These are phyloP conservation scores for Quercus suber DNA, from an alignment of 306 rosid genomes.

Conservation along the genomic window DNA sequence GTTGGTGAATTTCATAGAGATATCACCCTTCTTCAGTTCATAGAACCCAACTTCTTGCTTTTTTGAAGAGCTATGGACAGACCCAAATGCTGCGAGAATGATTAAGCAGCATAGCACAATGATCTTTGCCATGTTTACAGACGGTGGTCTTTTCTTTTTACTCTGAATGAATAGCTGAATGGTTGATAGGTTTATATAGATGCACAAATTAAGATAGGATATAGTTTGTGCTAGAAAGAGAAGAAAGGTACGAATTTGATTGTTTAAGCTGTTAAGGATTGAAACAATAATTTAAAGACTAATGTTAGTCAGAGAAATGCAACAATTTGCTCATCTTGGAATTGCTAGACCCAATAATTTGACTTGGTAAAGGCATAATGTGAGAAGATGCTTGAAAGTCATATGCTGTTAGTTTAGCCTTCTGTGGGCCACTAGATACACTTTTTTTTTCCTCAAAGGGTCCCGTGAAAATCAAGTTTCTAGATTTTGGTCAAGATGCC, in stretches of 20 bases:
- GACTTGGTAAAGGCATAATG: not conserved
- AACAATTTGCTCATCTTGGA: too few species aligned
- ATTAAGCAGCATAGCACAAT: conserved; percentile 27
- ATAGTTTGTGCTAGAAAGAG: too few species aligned
- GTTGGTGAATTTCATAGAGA: conserved; percentile 49
- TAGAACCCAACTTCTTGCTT: conserved; percentile 24
- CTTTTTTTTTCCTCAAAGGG: not conserved
- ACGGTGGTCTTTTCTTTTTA: too few species aligned
- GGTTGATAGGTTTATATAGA: too few species aligned
- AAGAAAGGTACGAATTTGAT: too few species aligned
- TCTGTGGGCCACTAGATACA: not conserved
- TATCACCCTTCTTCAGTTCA: conserved; percentile 42
- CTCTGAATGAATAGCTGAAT: too few species aligned
- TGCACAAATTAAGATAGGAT: too few species aligned
- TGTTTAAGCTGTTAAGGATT: too few species aligned
- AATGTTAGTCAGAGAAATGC: too few species aligned
- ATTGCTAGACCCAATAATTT: not conserved
- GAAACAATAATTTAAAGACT: too few species aligned
- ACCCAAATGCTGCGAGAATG: conserved; percentile 31
- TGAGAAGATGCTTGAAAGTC: not conserved
- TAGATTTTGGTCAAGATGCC: not conserved
- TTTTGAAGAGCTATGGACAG: conserved; percentile 22
- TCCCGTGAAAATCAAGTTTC: not conserved
- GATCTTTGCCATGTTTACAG: conserved; percentile 29
- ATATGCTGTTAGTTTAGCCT: not conserved